Evolutionary conservation across 2,329 filamentous ascomycete species (phyloP).

Genomic region (Beauveria caledonica): DNA sequence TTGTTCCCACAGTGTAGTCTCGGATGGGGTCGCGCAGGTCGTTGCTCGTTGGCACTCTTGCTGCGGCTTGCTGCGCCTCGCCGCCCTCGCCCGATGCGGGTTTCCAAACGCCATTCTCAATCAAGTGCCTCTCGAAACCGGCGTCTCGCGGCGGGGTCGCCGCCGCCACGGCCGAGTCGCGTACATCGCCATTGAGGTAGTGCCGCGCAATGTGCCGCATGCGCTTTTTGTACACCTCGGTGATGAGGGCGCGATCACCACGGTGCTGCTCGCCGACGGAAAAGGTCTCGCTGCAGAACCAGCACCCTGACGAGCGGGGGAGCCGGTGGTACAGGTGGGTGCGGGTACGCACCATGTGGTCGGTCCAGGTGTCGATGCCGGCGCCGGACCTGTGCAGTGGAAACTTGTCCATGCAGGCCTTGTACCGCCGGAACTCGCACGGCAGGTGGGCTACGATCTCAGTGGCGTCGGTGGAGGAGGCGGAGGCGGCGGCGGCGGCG

Average conservation of each 20-base stretch:
- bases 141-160: conserved; percentile 30
- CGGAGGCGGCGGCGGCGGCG: background rate
- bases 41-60: background rate
- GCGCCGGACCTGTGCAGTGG: conserved; percentile 17
- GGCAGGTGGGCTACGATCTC: conserved; percentile 21
- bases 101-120: background rate
- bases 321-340: conserved; percentile 28
- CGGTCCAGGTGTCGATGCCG: conserved; percentile 34
- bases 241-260: background rate
- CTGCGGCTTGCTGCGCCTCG: background rate
- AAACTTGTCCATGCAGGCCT: conserved; percentile 31
- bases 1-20: background rate
- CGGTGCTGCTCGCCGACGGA: conserved; percentile 22
- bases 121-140: conserved; percentile 31
- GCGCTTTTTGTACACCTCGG: conserved; percentile 19
- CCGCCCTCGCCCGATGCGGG: background rate
- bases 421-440: conserved; percentile 37
- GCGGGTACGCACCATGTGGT: conserved; percentile 34
- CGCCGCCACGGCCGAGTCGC: background rate
- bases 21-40: background rate
- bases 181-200: conserved; percentile 18
- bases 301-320: conserved; percentile 35
- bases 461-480: background rate
- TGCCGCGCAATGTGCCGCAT: conserved; percentile 45
- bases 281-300: conserved; percentile 37